Percentiles rank a stretch among this genome's conserved stretches.
phyloP scores from a whole-genome alignment of 2,329 filamentous ascomycete genomes.

The Myriosclerotinia curreyana region DNA sequence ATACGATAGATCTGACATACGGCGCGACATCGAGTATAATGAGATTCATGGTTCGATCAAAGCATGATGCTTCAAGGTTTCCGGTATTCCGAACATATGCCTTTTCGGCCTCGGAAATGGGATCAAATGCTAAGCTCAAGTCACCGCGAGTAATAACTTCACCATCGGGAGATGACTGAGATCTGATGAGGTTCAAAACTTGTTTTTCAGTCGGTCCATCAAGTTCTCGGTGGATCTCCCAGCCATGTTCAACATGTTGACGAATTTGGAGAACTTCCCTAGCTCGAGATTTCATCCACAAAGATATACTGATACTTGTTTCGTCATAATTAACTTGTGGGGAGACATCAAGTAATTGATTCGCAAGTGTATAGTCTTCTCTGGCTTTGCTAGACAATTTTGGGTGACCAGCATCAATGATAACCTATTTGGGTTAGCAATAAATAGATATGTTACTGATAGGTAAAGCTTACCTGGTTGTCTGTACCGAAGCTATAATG shows the following conservation, averaged over 20 bases:
- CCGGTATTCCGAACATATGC: constrained; percentile 37
- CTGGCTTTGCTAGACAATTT: constrained; percentile 47
- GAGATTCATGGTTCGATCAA: constrained; percentile 66
- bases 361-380: constrained; percentile 53
- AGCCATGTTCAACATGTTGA: constrained; percentile 28
- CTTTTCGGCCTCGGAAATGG: constrained; percentile 54
- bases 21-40: constrained; percentile 80
- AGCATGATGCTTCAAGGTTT: constrained; percentile 65
- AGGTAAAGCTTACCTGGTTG: constrained; percentile 29
- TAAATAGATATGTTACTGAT: constrained; percentile 1
- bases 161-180: constrained; percentile 23
- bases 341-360: constrained; percentile 53
- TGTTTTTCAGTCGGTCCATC: constrained; percentile 29
- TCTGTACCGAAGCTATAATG: constrained; percentile 31
- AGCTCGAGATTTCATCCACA: constrained; percentile 35
- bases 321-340: constrained; percentile 27
- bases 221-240: constrained; percentile 32
- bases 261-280: constrained; percentile 35
- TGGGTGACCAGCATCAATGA: constrained; percentile 34
- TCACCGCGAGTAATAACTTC: constrained; percentile 49
- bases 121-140: constrained; percentile 58
- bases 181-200: constrained; percentile 31
- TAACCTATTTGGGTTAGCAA: constrained; percentile 28
- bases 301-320: constrained; percentile 31
- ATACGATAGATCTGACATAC: constrained; percentile 81